Conservation (phyloP, 768 basidiomycete species). For the Clavaria fumosa region DNA sequence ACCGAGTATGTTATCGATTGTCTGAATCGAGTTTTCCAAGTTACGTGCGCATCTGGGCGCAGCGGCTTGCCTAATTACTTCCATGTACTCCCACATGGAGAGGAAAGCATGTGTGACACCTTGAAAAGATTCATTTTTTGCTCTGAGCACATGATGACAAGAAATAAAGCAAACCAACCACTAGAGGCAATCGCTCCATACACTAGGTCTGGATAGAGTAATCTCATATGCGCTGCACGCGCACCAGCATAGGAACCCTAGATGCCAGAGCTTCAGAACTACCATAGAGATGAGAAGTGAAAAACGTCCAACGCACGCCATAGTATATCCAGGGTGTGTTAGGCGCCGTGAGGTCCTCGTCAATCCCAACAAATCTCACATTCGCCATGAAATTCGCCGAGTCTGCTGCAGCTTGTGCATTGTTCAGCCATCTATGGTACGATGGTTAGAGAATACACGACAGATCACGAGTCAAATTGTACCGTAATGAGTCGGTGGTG, state of each 20-base stretch:
- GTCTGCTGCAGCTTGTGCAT: conserved; percentile 80
- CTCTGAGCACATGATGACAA: conserved; percentile 1
- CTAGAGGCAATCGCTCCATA: conserved; percentile 83
- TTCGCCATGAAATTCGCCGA: conserved; percentile 83
- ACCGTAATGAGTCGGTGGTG: conserved; percentile 73
- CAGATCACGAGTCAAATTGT: conserved; percentile 5
- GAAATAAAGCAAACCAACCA: conserved; percentile 27
- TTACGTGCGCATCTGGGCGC: conserved; percentile 45
- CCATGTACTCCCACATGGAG: conserved; percentile 79
- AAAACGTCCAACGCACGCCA: conserved; percentile 48
- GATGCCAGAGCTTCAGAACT: too few species aligned
- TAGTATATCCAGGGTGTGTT: conserved; percentile 85
- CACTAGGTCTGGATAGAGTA: conserved; percentile 78
- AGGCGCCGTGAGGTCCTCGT: conserved; percentile 56
- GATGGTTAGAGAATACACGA: not conserved
- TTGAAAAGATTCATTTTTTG: conserved; percentile 14
- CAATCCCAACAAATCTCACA: conserved; percentile 57
- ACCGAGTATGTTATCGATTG: conserved; percentile 48
- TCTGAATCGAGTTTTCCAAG: conserved; percentile 38
- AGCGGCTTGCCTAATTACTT: conserved; percentile 58
- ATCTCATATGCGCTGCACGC: conserved; percentile 79
- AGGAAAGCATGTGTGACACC: conserved; percentile 77
- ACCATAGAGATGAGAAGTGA: not conserved
- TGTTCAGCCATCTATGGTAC: conserved; percentile 67
- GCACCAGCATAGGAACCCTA: conserved; percentile 89